Evolutionary conservation across 805 yeast species (phyloP).

Genomic region (Saccharomyces mikatae): DNA sequence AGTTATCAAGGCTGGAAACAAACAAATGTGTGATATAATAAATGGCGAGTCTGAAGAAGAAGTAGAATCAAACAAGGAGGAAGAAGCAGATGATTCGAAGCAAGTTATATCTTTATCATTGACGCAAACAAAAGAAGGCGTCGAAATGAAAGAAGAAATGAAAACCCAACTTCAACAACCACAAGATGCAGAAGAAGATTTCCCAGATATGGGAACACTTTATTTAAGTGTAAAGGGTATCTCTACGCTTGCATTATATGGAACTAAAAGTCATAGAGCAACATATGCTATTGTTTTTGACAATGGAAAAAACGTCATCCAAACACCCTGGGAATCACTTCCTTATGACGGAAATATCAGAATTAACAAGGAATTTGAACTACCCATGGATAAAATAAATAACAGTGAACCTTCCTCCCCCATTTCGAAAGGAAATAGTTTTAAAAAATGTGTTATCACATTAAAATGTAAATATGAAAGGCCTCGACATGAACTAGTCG

Average conservation of each 20-base stretch:
- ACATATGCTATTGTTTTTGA: slow-evolving; percentile 50
- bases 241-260: slow-evolving; percentile 41
- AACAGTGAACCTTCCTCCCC: slow-evolving; percentile 19
- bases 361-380: slow-evolving; percentile 71
- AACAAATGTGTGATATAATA: neutral
- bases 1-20: slow-evolving; percentile 10
- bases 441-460: slow-evolving; percentile 57
- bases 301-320: slow-evolving; percentile 73
- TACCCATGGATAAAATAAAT: slow-evolving; percentile 39
- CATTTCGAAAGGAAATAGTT: neutral
- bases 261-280: slow-evolving; percentile 38
- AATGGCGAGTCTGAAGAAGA: neutral
- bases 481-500: slow-evolving; percentile 42
- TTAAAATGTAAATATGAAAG: slow-evolving; percentile 54
- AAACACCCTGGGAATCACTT: slow-evolving; percentile 44
- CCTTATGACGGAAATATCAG: slow-evolving; percentile 23
- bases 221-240: slow-evolving; percentile 45
- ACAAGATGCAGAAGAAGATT: neutral
- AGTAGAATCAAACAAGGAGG: neutral
- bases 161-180: neutral
- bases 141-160: neutral
- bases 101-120: neutral
- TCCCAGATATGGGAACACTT: slow-evolving; percentile 38
- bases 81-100: neutral
- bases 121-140: neutral